phyloP scores from a whole-genome alignment of 305 asterid species.

The Fraxinus greggii region DNA sequence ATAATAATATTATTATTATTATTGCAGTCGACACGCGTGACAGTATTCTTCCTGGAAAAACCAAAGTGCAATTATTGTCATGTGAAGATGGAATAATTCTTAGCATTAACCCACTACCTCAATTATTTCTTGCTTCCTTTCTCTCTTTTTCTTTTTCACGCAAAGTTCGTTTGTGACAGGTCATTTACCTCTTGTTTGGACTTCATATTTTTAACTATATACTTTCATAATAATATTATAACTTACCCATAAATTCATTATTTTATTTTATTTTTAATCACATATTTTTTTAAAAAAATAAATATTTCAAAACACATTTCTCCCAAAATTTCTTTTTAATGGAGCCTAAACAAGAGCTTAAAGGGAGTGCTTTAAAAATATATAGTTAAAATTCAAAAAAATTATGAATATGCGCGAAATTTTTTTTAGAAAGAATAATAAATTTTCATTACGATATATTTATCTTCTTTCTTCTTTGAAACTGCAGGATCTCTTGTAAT shows the following conservation, averaged over 20 bases:
- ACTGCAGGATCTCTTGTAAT: neutral
- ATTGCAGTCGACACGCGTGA: neutral
- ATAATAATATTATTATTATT: no score
- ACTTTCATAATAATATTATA: no score
- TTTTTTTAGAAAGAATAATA: no score
- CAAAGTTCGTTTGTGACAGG: neutral
- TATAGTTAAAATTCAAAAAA: no score
- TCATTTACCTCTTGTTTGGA: neutral
- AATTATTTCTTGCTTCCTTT: neutral
- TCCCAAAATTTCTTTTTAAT: neutral
- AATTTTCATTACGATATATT: no score
- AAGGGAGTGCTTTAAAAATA: neutral
- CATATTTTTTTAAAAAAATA: no score
- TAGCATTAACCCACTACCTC: neutral
- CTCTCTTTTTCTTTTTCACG: neutral
- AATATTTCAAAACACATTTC: no score
- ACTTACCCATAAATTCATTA: no score
- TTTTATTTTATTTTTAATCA: no score
- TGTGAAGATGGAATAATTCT: neutral
- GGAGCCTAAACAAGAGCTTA: no score
- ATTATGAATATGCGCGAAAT: neutral
- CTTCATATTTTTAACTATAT: neutral
- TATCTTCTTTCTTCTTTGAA: neutral
- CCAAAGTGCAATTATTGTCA: neutral
- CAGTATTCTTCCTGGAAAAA: neutral